Conservation (phyloP, 1,284 basidiomycete species). For the Abortiporus biennis region DNA sequence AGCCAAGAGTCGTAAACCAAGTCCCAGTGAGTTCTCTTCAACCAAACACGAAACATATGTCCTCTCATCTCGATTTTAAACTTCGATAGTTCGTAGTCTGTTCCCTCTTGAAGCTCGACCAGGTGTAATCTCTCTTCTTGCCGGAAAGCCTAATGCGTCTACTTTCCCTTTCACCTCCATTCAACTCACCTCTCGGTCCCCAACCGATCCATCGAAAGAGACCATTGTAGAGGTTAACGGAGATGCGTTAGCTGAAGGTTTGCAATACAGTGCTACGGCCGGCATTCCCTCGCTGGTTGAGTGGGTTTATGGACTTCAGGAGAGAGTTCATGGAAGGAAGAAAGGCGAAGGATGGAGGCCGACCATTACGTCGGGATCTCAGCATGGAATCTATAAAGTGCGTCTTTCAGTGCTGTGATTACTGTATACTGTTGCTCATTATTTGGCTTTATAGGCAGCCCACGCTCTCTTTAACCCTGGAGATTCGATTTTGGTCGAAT, state of each 20-base stretch:
- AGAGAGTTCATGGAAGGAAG: slow-evolving; percentile 52
- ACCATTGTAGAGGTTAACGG: slow-evolving; percentile 45
- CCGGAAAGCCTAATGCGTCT: slow-evolving; percentile 81
- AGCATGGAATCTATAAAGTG: slow-evolving; percentile 87
- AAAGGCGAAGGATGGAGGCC: slow-evolving; percentile 63
- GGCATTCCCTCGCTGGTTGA: slow-evolving; percentile 63
- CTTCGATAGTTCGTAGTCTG: neutral
- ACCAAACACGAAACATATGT: neutral
- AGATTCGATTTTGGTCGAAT: slow-evolving; percentile 80
- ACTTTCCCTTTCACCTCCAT: slow-evolving; percentile 88
- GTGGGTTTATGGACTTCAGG: slow-evolving; percentile 68
- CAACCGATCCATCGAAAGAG: slow-evolving; percentile 34
- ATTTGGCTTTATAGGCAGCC: slow-evolving; percentile 36
- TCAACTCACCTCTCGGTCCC: slow-evolving; percentile 46
- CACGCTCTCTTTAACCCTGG: slow-evolving; percentile 67
- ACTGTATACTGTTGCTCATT: neutral
- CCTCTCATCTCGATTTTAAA: neutral
- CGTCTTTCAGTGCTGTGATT: slow-evolving; percentile 5
- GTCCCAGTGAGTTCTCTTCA: slow-evolving; percentile 43
- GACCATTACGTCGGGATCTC: slow-evolving; percentile 77
- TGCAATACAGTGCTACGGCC: slow-evolving; percentile 75
- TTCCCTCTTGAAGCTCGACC: slow-evolving; percentile 72
- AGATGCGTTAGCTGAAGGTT: slow-evolving; percentile 48
- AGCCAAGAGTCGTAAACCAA: slow-evolving; percentile 54
- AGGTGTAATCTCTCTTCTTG: slow-evolving; percentile 80